Conservation (phyloP, 169 alveolate genomes). For the Eimeria brunetti region DNA sequence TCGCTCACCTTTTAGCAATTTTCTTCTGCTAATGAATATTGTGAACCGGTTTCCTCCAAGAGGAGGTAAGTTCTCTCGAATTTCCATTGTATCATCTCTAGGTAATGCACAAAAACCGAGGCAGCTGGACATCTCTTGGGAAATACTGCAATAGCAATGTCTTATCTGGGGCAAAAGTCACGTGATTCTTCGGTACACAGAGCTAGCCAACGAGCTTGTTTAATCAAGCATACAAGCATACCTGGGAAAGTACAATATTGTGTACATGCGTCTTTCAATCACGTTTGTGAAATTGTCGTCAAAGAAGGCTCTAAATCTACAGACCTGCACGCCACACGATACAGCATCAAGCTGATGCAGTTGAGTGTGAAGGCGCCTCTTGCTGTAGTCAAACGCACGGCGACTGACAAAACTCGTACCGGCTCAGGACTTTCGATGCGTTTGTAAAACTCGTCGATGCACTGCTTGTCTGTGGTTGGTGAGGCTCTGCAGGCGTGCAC, state of each 20-base stretch:
- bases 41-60: constrained; percentile 17
- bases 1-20: constrained; percentile 13
- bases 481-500: constrained; percentile 15
- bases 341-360: not conserved
- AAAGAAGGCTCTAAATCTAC: constrained; percentile 27
- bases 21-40: constrained; percentile 32
- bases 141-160: not conserved
- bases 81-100: constrained; percentile 41
- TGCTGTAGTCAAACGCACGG: not conserved
- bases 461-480: not conserved
- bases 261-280: constrained; percentile 29
- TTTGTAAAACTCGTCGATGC: constrained; percentile 23
- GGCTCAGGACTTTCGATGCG: constrained; percentile 55
- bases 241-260: constrained; percentile 51
- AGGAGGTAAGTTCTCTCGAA: constrained; percentile 24
- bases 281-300: constrained; percentile 43
- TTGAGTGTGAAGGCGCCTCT: not conserved
- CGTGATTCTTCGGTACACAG: not conserved
- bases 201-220: not conserved
- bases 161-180: not conserved
- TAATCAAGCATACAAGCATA: not conserved
- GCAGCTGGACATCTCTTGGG: not conserved
- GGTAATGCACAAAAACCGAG: not conserved
- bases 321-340: constrained; percentile 25
- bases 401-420: not conserved